Base-by-base conservation (phyloP, 176 grass and related monocot species). In the Dactylis glomerata region DNA sequence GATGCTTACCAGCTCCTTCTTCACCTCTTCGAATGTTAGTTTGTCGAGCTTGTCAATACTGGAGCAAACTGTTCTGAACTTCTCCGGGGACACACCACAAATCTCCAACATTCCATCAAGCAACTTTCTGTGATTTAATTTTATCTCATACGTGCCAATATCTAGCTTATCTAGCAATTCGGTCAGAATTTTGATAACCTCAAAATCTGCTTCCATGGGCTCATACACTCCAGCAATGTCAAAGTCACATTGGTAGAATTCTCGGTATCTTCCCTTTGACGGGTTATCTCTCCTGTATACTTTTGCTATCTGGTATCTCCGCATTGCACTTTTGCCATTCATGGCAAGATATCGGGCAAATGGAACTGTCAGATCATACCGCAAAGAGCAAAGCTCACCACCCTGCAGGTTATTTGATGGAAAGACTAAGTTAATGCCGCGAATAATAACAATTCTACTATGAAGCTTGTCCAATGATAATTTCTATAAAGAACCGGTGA, bases 181-280 rank as follows among this genome's bases (percentile, higher is more conserved):
- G 24, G 87, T 94, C 72, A 92, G 79, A 74, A 97, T 90, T 78
- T 89, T 94, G 62, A 95, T 89, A 50, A 94, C 92, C 83, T 97
- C 95, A 58, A 91, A 97, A 84, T 95, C 89, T 0, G 95, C 85
- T 68, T 93, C 88, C 95, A 98, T 98, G 22, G 80, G 68, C 69
- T 92, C 91, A 77, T 91, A 93, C 12, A 88, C 73, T 47, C 92
- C 92, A 70, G 95, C 95, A 68, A 97, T 97, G 87, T 94, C 95
- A 28, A 98, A 98, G 46, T 93, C 95, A 63, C 95, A 98, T 26
- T 95, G 92, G 77, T 98, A 98, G 87, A 98, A 98, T 80, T 98
- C 92, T 17, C 89, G 85, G 42, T 90, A 98, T 50, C 95, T 90
- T 81, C 95, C 95, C 70, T 93, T 93, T 19, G 92, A 93, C 62